A percentile compares a stretch with the other conserved stretches of the same genome.
Conservation (phyloP, 495 filamentous ascomycete species). For the Mytilinidion resinicola region DNA sequence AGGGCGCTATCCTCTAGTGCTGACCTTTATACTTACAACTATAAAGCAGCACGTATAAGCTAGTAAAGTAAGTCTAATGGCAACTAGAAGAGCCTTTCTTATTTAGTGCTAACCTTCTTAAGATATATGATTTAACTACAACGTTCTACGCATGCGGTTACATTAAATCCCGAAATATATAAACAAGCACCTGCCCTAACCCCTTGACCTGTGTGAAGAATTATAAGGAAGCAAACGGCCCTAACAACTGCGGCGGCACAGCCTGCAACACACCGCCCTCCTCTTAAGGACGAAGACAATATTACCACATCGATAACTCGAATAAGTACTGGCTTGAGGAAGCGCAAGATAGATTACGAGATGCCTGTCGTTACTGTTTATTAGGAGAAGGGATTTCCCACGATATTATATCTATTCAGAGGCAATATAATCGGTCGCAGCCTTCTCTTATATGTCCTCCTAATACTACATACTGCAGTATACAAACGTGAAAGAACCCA, state of each 20-base stretch:
- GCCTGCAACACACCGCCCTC: conserved; percentile 12
- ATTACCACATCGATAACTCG: not conserved
- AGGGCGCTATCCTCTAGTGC: not conserved
- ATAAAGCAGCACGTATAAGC: not conserved
- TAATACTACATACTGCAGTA: no score
- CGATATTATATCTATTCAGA: no score
- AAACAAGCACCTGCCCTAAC: conserved; percentile 3
- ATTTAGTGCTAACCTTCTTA: conserved; percentile 6
- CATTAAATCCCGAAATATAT: conserved; percentile 11
- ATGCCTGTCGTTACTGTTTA: not conserved
- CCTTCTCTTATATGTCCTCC: no score
- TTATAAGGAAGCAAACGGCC: conserved; percentile 7
- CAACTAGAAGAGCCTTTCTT: conserved; percentile 1
- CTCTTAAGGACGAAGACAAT: conserved; percentile 5
- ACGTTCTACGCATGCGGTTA: conserved; percentile 12
- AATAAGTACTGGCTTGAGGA: conserved; percentile 1
- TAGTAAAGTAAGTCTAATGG: conserved; percentile 5
- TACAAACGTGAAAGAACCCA: no score
- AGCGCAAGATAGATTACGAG: conserved; percentile 5
- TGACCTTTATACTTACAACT: conserved; percentile 4
- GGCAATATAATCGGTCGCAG: no score
- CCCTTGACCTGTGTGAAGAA: conserved; percentile 7
- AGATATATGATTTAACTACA: conserved; percentile 9
- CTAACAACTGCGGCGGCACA: conserved; percentile 3
- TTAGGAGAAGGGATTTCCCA: no score